Conservation (phyloP, 768 basidiomycete species). For the Kwoniella dendrophila region DNA sequence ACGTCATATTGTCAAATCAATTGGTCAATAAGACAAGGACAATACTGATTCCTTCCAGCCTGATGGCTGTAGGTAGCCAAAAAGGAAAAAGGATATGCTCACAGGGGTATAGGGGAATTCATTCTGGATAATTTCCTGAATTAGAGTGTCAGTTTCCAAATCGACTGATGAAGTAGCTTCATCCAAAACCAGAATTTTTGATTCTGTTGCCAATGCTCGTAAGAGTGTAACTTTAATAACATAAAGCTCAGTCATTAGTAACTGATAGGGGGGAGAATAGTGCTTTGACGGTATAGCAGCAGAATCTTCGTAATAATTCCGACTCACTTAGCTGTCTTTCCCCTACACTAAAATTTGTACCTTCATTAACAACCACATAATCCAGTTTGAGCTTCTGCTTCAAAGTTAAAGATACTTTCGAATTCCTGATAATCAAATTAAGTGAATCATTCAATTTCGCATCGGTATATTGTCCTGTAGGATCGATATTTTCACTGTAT, state of each 20-base stretch:
- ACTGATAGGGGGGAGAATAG: too few relatives aligned
- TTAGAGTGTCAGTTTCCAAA: conserved; percentile 63
- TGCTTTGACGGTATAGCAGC: too few relatives aligned
- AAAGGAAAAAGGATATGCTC: conserved; percentile 3
- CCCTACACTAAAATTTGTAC: conserved; percentile 67
- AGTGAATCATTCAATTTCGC: conserved; percentile 67
- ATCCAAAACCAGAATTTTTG: conserved; percentile 65
- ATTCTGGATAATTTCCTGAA: conserved; percentile 67
- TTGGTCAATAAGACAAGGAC: too few relatives aligned
- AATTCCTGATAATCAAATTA: conserved; percentile 62
- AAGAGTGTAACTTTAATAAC: conserved; percentile 60
- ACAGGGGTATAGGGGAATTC: conserved; percentile 59
- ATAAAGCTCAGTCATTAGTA: not conserved
- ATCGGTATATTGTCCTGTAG: conserved; percentile 62
- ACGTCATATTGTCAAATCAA: too few relatives aligned
- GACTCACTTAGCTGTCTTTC: conserved; percentile 64
- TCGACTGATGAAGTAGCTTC: conserved; percentile 60
- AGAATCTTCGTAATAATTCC: too few relatives aligned
- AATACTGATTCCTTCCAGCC: too few relatives aligned
- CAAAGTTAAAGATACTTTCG: conserved; percentile 55
- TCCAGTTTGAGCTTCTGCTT: conserved; percentile 69
- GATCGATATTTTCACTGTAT: conserved; percentile 61
- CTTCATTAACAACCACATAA: conserved; percentile 67
- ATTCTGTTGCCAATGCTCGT: conserved; percentile 66
- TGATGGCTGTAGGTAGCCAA: too few relatives aligned